phyloP scores from a whole-genome alignment of 2,329 filamentous ascomycete genomes.

The Karstenula rhodostoma region DNA sequence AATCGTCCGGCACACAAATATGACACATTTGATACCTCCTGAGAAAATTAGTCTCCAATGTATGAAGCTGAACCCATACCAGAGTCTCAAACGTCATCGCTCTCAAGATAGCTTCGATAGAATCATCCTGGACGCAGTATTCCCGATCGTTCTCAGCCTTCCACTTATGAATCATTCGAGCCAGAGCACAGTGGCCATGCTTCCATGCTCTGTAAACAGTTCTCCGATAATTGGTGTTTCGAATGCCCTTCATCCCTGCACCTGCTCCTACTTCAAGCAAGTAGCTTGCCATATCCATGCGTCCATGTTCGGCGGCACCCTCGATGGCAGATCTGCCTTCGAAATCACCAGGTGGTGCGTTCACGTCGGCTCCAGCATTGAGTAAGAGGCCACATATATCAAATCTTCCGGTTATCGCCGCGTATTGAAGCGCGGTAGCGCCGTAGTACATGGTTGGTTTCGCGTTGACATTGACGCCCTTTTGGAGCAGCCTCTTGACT shows the following conservation, averaged over 20 bases:
- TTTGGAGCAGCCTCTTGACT: neutral
- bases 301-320: slow-evolving; percentile 38
- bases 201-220: slow-evolving; percentile 16
- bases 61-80: neutral
- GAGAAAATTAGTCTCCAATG: neutral
- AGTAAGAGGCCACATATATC: neutral
- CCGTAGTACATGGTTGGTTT: neutral
- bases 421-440: slow-evolving; percentile 12
- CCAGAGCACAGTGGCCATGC: slow-evolving; percentile 12
- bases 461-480: neutral
- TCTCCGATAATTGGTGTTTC: slow-evolving; percentile 14
- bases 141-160: slow-evolving; percentile 11
- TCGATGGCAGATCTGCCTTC: slow-evolving; percentile 37
- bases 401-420: slow-evolving; percentile 2
- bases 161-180: slow-evolving; percentile 16
- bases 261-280: slow-evolving; percentile 31
- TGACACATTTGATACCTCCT: neutral
- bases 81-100: neutral
- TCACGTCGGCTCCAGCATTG: slow-evolving; percentile 7
- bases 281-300: slow-evolving; percentile 39
- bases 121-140: neutral
- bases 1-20: neutral
- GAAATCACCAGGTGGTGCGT: slow-evolving; percentile 12
- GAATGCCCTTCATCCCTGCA: neutral
- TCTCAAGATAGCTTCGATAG: neutral